A percentile compares a stretch with the other conserved stretches of the same genome.
Conservation (phyloP, 1,284 basidiomycete genomes). For the Tilletia walkeri region DNA sequence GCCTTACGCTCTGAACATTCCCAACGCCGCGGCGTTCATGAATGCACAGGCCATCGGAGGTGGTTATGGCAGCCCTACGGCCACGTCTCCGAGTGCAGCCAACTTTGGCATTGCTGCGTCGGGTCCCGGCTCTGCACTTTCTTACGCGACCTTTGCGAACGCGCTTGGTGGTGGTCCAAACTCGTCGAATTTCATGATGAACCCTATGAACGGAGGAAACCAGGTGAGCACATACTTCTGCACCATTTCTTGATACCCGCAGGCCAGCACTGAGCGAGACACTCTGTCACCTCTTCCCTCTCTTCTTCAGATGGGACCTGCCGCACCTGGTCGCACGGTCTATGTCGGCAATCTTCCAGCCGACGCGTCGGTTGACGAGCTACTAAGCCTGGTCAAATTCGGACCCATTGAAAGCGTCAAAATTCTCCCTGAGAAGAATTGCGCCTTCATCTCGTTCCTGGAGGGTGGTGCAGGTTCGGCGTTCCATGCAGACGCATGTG, state of each 20-base stretch:
- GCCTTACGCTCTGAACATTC: not conserved
- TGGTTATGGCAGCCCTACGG: constrained; percentile 1
- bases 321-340: constrained; percentile 72
- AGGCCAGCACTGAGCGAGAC: not conserved
- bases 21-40: constrained; percentile 10
- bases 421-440: constrained; percentile 94
- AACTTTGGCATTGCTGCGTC: not conserved
- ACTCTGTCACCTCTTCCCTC: not conserved
- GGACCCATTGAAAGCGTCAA: constrained; percentile 93
- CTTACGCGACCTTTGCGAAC: constrained; percentile 14
- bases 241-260: not conserved
- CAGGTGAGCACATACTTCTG: not conserved
- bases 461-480: constrained; percentile 47
- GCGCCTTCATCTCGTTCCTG: constrained; percentile 81
- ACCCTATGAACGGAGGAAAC: not conserved
- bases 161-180: not conserved
- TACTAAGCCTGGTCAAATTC: constrained; percentile 95
- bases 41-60: constrained; percentile 11
- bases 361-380: constrained; percentile 94
- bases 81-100: not conserved
- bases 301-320: not conserved
- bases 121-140: not conserved
- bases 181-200: not conserved
- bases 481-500: constrained; percentile 54
- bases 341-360: constrained; percentile 95